Base-by-base conservation (phyloP, 768 basidiomycete species). In the Agrocybe praecox region DNA sequence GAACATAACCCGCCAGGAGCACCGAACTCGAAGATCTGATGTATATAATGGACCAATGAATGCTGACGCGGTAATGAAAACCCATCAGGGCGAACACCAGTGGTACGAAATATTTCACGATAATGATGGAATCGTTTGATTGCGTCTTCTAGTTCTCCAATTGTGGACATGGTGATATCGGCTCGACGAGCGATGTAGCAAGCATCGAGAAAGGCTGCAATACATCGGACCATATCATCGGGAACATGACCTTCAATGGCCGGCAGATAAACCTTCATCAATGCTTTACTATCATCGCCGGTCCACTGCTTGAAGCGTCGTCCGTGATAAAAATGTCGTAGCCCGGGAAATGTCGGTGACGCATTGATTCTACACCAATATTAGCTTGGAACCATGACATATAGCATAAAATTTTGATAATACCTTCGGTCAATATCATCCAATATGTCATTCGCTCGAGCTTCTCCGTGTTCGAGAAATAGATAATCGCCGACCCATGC, bases 341-440 rank as follows among this genome's bases (percentile, higher is more conserved):
- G 56, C 21, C 51, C 51, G 22, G 56, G 56, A 52, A 52, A 57
- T 1, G 34, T 18, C 10, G 56, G 56, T 12, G 50, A 26, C n/a
- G 51, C 56, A 1, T 49, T 43, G 23, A 57, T 57, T 8, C 55
- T 56, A 44, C 7, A 12, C 4, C 14, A 12, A 26, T n/a, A n/a
- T n/a, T n/a, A 22, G 4, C 21, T 18, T 46, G 5, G 26, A 2
- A 2, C 19, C 45, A 12, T 5, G 3, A n/a, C 2, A 44, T 14
- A 26, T 40, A 29, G 5, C 9, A 29, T 4, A 29, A 9, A n/a
- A 29, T 5, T 4, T 9, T 9, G 5, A 4, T 5, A 4, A 9
- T 56, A 73, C 74, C 67, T 58, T 2, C 62, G 59, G 56, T 76
- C 72, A 59, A 74, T 74, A 29, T 74, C 72, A 55, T 66, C 70